Conservation (phyloP, 1,284 basidiomycete genomes). For the Sporisorium scitamineum region DNA sequence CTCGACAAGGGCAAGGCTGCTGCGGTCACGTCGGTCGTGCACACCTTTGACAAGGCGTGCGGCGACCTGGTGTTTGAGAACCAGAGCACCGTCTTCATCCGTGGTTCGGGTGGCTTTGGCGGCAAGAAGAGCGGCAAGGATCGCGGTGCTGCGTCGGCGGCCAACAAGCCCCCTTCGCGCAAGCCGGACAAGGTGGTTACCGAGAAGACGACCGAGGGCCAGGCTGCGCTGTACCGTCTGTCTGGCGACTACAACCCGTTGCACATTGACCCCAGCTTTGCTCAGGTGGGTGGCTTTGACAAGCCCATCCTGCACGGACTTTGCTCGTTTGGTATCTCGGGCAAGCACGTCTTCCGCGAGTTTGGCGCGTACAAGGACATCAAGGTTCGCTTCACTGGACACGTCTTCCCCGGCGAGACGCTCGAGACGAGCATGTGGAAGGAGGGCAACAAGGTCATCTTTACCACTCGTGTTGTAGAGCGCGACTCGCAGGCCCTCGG, state of each 20-base stretch:
- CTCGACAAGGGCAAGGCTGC: conserved; percentile 68
- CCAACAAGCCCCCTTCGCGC: conserved; percentile 79
- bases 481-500: conserved; percentile 77
- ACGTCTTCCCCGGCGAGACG: conserved; percentile 95
- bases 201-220: conserved; percentile 63
- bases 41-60: conserved; percentile 70
- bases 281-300: conserved; percentile 92
- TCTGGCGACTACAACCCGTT: conserved; percentile 79
- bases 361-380: conserved; percentile 91
- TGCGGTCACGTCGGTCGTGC: conserved; percentile 49
- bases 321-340: conserved; percentile 92
- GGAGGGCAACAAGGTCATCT: conserved; percentile 89
- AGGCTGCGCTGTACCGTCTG: conserved; percentile 79
- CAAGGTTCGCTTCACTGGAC: conserved; percentile 93
- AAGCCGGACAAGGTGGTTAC: conserved; percentile 64
- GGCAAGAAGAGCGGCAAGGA: conserved; percentile 89
- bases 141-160: conserved; percentile 87
- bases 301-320: conserved; percentile 81
- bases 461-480: conserved; percentile 85
- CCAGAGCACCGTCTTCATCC: conserved; percentile 90
- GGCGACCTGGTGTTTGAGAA: conserved; percentile 91
- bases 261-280: conserved; percentile 93
- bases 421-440: conserved; percentile 85
- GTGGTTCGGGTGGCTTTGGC: conserved; percentile 93
- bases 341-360: conserved; percentile 89